Percentiles rank a stretch among this genome's conserved stretches.
Evolutionary conservation across 1,284 basidiomycete species (phyloP).

Genomic region (Tetrapyrgos nigripes): DNA sequence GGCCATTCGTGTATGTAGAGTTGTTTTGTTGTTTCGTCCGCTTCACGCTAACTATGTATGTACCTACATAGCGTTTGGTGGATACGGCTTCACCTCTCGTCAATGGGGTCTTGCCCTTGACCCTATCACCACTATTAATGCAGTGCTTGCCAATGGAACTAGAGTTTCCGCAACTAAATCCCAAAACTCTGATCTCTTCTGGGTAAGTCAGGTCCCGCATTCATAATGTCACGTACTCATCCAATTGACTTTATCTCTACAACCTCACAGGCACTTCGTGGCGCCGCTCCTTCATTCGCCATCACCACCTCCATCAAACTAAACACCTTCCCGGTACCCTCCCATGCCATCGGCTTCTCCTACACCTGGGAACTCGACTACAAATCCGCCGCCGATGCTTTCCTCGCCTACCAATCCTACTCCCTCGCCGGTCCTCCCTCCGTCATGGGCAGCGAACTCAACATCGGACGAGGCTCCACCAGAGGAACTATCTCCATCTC

Average conservation of each 20-base stretch:
- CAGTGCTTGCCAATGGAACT: conserved; percentile 36
- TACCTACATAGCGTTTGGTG: conserved; percentile 22
- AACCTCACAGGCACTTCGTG: conserved; percentile 33
- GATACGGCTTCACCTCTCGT: conserved; percentile 32
- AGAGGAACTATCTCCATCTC: conserved; percentile 11
- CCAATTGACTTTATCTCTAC: neutral
- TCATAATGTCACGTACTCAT: neutral
- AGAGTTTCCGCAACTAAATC: conserved; percentile 28
- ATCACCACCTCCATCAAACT: conserved; percentile 36
- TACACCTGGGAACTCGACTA: conserved; percentile 20
- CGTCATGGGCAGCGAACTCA: conserved; percentile 17
- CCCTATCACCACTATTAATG: conserved; percentile 29
- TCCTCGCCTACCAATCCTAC: conserved; percentile 24
- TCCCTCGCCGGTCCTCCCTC: conserved; percentile 12
- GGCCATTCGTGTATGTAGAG: conserved; percentile 26
- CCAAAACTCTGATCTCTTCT: conserved; percentile 36
- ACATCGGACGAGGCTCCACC: conserved; percentile 3
- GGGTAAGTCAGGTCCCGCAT: conserved; percentile 22
- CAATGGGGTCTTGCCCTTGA: conserved; percentile 37
- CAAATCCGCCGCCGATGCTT: conserved; percentile 16
- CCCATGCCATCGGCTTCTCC: conserved; percentile 25
- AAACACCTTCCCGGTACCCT: conserved; percentile 31
- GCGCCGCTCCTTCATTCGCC: conserved; percentile 38
- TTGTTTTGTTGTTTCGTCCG: neutral
- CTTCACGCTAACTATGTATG: neutral